Conservation (phyloP, 2,329 filamentous ascomycete genomes). For the Botrytis squamosa region DNA sequence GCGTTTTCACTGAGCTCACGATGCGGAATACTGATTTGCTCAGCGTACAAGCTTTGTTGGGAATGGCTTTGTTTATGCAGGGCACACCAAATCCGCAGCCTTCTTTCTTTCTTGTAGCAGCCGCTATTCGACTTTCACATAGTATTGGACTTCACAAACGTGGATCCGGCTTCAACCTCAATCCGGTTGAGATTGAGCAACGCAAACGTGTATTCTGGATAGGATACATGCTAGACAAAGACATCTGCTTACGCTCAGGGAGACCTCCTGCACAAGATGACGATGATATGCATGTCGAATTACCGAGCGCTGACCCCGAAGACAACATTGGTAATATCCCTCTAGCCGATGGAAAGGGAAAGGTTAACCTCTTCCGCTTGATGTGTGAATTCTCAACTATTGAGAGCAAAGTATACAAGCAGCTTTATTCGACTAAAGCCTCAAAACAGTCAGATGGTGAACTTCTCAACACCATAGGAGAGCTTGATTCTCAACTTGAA, state of each 20-base stretch:
- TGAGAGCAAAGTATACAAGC: constrained; percentile 90
- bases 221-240: constrained; percentile 71
- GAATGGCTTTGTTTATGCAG: constrained; percentile 92
- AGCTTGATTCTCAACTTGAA: constrained; percentile 85
- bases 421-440: constrained; percentile 88
- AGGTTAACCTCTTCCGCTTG: constrained; percentile 90
- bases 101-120: constrained; percentile 84
- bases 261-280: constrained; percentile 71
- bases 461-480: constrained; percentile 90
- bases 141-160: constrained; percentile 95
- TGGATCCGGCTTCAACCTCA: constrained; percentile 88
- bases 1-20: constrained; percentile 85
- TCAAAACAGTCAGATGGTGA: constrained; percentile 90
- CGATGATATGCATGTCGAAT: constrained; percentile 90
- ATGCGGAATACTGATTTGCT: constrained; percentile 95
- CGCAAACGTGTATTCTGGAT: constrained; percentile 78
- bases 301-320: constrained; percentile 84
- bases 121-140: constrained; percentile 86
- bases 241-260: constrained; percentile 71
- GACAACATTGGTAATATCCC: constrained; percentile 96
- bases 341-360: constrained; percentile 81
- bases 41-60: constrained; percentile 89
- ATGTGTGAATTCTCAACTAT: constrained; percentile 92
- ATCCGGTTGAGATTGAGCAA: constrained; percentile 91
- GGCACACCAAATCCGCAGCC: constrained; percentile 96